These are phyloP conservation scores for Pseudomicrostroma phylloplanum DNA, from an alignment of 1,284 basidiomycete genomes.

Conservation along the genomic window DNA sequence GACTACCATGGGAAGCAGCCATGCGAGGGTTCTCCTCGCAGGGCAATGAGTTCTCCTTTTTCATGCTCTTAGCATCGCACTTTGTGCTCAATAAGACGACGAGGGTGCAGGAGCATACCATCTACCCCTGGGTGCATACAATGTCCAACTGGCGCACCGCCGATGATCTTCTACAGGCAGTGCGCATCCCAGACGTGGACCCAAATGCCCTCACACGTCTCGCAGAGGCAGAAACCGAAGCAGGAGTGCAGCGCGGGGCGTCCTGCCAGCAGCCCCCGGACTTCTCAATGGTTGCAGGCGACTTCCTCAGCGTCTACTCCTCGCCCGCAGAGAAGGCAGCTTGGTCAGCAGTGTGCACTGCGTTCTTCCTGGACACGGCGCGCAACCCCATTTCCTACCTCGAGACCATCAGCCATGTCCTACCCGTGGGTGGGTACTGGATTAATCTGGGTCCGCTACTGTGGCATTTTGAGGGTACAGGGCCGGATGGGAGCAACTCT, in stretches of 20 bases:
- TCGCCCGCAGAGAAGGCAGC: conserved; percentile 61
- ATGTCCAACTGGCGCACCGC: conserved; percentile 42
- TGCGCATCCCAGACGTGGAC: conserved; percentile 40
- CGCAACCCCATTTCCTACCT: conserved; percentile 44
- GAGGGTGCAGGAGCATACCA: conserved; percentile 23
- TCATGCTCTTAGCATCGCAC: conserved; percentile 47
- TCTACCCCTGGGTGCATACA: conserved; percentile 46
- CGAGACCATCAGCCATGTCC: conserved; percentile 43
- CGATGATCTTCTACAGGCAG: conserved; percentile 33
- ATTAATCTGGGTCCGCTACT: conserved; percentile 68
- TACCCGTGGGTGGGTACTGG: conserved; percentile 43
- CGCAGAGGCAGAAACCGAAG: conserved; percentile 14
- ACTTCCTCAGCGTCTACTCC: conserved; percentile 43
- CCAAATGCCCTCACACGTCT: not conserved
- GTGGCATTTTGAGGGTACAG: conserved; percentile 76
- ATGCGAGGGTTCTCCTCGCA: conserved; percentile 36
- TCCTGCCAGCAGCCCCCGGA: conserved; percentile 13
- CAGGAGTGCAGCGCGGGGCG: too few species aligned
- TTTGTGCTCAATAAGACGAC: conserved; percentile 46
- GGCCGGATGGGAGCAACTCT: conserved; percentile 57
- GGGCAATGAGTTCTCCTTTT: conserved; percentile 46
- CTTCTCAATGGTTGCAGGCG: conserved; percentile 49
- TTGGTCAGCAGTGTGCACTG: conserved; percentile 87
- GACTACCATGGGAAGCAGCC: conserved; percentile 44
- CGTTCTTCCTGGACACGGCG: conserved; percentile 94